A percentile compares a stretch with the other conserved stretches of the same genome.
Evolutionary conservation across 2,329 filamentous ascomycete species (phyloP).

Genomic region (Epichloe aotearoae): DNA sequence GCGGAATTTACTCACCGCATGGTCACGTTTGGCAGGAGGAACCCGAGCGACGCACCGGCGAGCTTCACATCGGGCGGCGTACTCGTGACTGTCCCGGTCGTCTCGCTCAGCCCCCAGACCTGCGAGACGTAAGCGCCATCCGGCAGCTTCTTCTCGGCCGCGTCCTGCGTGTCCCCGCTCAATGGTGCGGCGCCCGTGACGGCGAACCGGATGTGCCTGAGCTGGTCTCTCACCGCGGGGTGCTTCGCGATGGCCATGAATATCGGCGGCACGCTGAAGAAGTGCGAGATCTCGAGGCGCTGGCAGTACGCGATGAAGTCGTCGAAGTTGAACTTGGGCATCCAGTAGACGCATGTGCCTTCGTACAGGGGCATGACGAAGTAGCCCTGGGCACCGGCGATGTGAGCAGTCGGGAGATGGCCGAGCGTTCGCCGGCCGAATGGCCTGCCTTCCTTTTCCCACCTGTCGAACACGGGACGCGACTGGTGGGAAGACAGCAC

Average conservation of each 20-base stretch:
- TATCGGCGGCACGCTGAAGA: conserved; percentile 49
- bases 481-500: conserved; percentile 17
- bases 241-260: conserved; percentile 45
- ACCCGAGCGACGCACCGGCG: conserved; percentile 31
- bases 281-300: conserved; percentile 35
- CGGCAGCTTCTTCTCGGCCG: conserved; percentile 35
- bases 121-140: conserved; percentile 29
- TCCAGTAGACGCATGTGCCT: conserved; percentile 44
- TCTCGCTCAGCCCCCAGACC: conserved; percentile 47
- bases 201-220: conserved; percentile 33
- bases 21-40: conserved; percentile 15
- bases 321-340: conserved; percentile 44
- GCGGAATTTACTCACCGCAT: conserved; percentile 11
- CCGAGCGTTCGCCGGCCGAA: conserved; percentile 23
- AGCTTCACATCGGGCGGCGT: conserved; percentile 27
- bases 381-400: conserved; percentile 32
- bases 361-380: conserved; percentile 27
- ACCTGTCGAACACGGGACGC: conserved; percentile 16
- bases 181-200: conserved; percentile 43
- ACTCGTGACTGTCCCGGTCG: conserved; percentile 33
- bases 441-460: conserved; percentile 11
- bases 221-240: conserved; percentile 40
- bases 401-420: conserved; percentile 32
- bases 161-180: conserved; percentile 37
- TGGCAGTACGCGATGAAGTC: conserved; percentile 40